Evolutionary conservation across 2,329 filamentous ascomycete genomes (phyloP), one percentile per base, ranked within the genome.

Genomic region (Apiospora kogelbergensis): DNA sequence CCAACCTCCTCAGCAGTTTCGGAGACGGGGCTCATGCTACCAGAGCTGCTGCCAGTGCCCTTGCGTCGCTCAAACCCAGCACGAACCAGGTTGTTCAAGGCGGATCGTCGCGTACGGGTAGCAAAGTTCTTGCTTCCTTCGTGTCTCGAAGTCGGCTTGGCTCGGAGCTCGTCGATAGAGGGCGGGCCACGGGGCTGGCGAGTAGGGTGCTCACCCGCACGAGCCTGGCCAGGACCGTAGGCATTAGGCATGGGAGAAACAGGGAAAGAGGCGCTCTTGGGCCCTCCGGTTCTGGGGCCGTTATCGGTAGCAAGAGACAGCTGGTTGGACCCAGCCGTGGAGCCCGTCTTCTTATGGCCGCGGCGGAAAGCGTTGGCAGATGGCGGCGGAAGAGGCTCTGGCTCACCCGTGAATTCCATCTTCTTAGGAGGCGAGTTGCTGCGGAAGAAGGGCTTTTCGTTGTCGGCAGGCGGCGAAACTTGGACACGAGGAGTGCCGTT

Each of bases 101-200:
- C 96, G 75, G 93, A 94, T 72, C 95, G 94, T 70, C 96, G 94
- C 76, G 97, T 95, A 71, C 96, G 94, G 68, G 94, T 90, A 13
- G 93, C 92, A 82, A 99, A 99, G 84, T 99, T 99, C 89, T 98
- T 91, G 89, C 95, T 98, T 30, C 95, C 96, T 80, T 98, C 95
- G 72, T 95, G 89, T 83, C 94, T 97, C 73, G 93, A 91, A 10
- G 95, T 98, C 1, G 96, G 96, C 82, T 95, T 96, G 24, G 91
- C 88, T 76, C 91, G 89, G 70, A 99, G 89, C 82, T 99, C 96
- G 74, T 99, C 96, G 66, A 98, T 87, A 17, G 93, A 90, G 17
- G 96, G 96, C 30, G 96, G 96, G 6, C 95, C 95, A 72, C 94
- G 93, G 67, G 96, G 96, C 81, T 99, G 96, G 70, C 96, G 94